phyloP scores from a whole-genome alignment of 805 yeast genomes.

The Cyberlindnera amylophila region DNA sequence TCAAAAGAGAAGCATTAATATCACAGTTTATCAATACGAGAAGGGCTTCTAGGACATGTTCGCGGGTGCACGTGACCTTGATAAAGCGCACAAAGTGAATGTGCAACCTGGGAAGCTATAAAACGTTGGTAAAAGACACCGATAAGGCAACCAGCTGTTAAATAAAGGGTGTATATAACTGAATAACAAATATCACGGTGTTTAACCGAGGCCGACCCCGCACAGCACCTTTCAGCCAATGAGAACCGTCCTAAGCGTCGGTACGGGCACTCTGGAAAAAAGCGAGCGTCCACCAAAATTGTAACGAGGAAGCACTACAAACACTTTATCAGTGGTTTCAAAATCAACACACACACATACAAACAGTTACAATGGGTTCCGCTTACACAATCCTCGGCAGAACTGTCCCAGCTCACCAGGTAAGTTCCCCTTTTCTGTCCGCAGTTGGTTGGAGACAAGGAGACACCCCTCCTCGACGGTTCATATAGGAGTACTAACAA shows the following conservation, averaged over 20 bases:
- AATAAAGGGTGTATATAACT: too few relatives aligned
- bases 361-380: constrained; percentile 58
- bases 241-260: not conserved
- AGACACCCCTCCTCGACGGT: not conserved
- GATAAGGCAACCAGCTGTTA: too few relatives aligned
- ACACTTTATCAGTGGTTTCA: too few relatives aligned
- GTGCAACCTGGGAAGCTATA: too few relatives aligned
- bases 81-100: too few relatives aligned
- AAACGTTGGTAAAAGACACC: not conserved
- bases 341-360: not conserved
- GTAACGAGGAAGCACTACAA: not conserved
- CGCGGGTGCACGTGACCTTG: not conserved
- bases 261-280: not conserved
- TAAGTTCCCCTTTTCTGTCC: constrained; percentile 29
- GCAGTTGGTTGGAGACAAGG: not conserved
- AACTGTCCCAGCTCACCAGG: constrained; percentile 77
- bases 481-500: constrained; percentile 1
- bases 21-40: too few relatives aligned
- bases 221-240: not conserved
- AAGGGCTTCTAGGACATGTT: not conserved
- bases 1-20: too few relatives aligned
- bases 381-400: constrained; percentile 84
- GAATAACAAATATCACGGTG: too few relatives aligned
- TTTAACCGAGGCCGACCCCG: not conserved
- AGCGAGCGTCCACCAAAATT: not conserved